phyloP scores from a whole-genome alignment of 1,139 yeast genomes.

The Suhomyces guaymorum region DNA sequence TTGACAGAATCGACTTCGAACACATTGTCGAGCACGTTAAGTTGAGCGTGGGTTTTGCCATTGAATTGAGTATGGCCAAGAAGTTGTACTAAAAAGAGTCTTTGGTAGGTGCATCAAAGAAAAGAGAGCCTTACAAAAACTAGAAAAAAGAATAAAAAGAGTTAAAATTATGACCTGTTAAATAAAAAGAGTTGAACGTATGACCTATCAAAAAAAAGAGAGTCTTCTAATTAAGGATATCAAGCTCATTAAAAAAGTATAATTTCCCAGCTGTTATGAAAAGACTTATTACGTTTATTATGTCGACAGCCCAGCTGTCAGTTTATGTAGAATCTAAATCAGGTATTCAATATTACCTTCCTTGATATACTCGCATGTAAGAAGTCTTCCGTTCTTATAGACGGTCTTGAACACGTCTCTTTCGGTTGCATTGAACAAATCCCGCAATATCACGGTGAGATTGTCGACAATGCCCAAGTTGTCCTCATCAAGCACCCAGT shows the following conservation, averaged over 20 bases:
- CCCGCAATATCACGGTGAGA: conserved; percentile 31
- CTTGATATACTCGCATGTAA: conserved; percentile 20
- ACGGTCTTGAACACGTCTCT: conserved; percentile 25
- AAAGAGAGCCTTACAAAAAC: too few species aligned
- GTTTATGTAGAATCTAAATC: too few species aligned
- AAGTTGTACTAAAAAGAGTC: conserved; percentile 9
- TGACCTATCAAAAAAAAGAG: too few species aligned
- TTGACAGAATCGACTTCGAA: conserved; percentile 66
- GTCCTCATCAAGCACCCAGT: conserved; percentile 40
- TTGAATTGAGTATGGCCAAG: conserved; percentile 54
- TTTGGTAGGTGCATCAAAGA: too few species aligned
- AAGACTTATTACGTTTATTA: too few species aligned
- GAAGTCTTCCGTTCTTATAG: conserved; percentile 21
- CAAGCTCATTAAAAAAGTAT: too few species aligned
- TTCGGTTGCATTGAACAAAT: conserved; percentile 27
- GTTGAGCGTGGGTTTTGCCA: conserved; percentile 66
- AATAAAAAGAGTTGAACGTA: too few species aligned
- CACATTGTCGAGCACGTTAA: conserved; percentile 60
- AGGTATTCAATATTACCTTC: conserved; percentile 16
- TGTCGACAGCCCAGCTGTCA: too few species aligned
- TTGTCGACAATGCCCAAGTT: conserved; percentile 50
- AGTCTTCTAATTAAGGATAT: too few species aligned
- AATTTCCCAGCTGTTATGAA: too few species aligned
- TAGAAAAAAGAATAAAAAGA: neutral
- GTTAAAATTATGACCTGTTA: too few species aligned